Conservation (phyloP, 2,329 filamentous ascomycete genomes). For the Aspergillus luchuensis region DNA sequence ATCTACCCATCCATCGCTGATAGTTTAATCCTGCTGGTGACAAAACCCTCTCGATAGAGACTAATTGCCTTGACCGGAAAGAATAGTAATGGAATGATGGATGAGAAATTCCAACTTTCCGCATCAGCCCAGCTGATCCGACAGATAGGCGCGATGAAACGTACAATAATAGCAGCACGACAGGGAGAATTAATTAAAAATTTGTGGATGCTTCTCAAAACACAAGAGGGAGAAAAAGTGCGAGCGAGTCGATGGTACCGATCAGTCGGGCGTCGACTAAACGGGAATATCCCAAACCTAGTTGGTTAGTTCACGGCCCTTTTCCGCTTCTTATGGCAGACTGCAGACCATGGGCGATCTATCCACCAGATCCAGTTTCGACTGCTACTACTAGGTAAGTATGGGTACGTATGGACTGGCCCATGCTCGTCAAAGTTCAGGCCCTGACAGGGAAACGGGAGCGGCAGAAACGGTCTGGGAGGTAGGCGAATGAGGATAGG, state of each 20-base stretch:
- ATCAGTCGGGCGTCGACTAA: conserved; percentile 1
- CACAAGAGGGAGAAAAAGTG: neutral
- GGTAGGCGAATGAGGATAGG: conserved; percentile 14
- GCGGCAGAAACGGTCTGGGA: conserved; percentile 28
- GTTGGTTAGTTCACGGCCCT: neutral
- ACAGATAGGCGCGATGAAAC: neutral
- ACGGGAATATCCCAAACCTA: conserved; percentile 2
- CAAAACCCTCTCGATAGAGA: too few relatives aligned
- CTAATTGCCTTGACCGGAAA: neutral
- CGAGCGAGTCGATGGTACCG: conserved; percentile 8
- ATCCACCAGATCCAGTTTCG: conserved; percentile 14
- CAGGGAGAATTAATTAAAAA: neutral
- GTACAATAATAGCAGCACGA: conserved; percentile 1
- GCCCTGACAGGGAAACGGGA: conserved; percentile 31
- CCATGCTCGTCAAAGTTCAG: conserved; percentile 27
- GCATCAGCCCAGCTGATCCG: neutral
- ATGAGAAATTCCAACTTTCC: neutral
- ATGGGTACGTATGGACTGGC: conserved; percentile 15
- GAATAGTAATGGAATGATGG: neutral
- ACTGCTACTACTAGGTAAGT: conserved; percentile 1
- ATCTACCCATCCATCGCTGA: neutral
- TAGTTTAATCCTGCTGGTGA: neutral
- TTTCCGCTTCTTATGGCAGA: conserved; percentile 1
- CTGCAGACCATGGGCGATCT: conserved; percentile 16
- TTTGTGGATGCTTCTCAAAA: neutral